Evolutionary conservation across 805 yeast genomes (phyloP), one percentile per base, ranked within the genome.

Genomic region (Brettanomyces sp.): DNA sequence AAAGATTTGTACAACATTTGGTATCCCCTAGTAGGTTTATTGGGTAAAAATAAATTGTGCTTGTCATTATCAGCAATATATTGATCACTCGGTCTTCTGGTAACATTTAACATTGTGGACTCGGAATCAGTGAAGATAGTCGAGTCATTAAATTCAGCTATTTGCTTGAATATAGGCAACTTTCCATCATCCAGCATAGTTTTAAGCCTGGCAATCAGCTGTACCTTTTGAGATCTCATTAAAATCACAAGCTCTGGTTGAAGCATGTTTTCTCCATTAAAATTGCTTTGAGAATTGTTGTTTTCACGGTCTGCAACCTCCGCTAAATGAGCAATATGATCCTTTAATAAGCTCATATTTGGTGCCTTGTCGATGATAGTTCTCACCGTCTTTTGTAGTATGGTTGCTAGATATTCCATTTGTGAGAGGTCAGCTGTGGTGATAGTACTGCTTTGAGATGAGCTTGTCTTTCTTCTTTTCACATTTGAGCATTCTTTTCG

Each of bases 131-230:
- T 52, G 14, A 59, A 30, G 14, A 45, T 39, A 5, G 58, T 50
- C 1, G 53, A 45, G 6, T 64, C 62, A 36, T 69, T 69, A 50
- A 70, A 76, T 8, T 67, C 63, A 7, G 70, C 50, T 3, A 85
- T 72, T 40, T 79, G 64, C 14, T 82, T 80, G 40, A 86, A 72
- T 3, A 84, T 49, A 4, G 67, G 60, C n/a, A 81, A 59, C 38
- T 74, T 62, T 0, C 77, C 76, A 4, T 68, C 49, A 25, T 70
- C 63, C 51, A 82, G 68, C 37, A 79, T 60, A 1, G 80, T 63
- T 56, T 80, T 80, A 48, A 87, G 60, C 49, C 70, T 69, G 0
- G 85, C 68, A 1, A 87, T 87, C 23, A 86, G 59, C 44, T 72
- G 72, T 22, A 86, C 56, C 45, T 82, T 74, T 39, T 74, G 72